Conservation (phyloP, 179 eudicot genomes). For the Sideroxylon spinosum region DNA sequence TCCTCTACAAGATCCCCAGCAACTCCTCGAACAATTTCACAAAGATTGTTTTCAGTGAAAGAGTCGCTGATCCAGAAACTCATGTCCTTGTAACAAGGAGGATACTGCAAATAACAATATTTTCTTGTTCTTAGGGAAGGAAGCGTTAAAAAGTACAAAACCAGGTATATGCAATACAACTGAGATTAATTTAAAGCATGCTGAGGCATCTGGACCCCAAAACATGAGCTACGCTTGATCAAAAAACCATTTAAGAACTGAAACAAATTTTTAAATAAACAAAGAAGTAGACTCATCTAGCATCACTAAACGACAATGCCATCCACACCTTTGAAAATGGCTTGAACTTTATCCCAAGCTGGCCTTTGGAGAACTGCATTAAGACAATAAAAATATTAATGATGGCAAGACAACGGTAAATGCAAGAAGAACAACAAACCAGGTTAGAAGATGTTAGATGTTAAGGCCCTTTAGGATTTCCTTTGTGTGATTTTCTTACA, state of each 20-base stretch:
- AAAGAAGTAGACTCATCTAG: background rate
- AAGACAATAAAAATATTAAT: background rate
- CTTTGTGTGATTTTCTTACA: background rate
- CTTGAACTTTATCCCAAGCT: constrained; percentile 75
- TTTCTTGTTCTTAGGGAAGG: background rate
- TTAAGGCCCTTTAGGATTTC: background rate
- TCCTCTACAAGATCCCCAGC: constrained; percentile 97
- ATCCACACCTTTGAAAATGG: constrained; percentile 83
- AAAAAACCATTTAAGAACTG: background rate
- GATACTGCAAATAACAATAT: constrained; percentile 49
- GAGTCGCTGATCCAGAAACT: constrained; percentile 91
- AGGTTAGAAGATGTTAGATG: background rate
- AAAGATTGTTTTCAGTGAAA: constrained; percentile 87
- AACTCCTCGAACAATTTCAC: constrained; percentile 85
- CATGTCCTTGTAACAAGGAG: constrained; percentile 96
- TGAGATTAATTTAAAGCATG: no score
- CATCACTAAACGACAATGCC: background rate
- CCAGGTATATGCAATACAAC: background rate
- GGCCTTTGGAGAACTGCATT: constrained; percentile 64
- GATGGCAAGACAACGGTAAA: background rate
- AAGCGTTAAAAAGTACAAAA: background rate
- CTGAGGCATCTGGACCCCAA: background rate
- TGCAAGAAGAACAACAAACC: background rate
- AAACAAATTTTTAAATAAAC: constrained; percentile 1
- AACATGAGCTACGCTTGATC: background rate